phyloP scores from a whole-genome alignment of 805 yeast genomes.

The Gaillardinia entomophila region DNA sequence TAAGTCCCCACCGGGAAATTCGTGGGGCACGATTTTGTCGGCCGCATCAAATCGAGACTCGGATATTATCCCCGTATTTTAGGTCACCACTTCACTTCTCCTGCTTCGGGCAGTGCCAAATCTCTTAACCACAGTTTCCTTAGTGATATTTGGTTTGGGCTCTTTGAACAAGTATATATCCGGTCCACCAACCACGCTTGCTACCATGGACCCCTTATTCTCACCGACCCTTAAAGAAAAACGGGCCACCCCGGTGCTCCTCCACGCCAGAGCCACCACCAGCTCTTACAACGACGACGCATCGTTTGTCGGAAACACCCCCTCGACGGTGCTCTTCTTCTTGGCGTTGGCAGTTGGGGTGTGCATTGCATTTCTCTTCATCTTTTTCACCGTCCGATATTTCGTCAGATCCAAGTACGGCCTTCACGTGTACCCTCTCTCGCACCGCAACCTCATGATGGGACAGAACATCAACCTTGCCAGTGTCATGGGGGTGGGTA shows the following conservation, averaged over 20 bases:
- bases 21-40: too few relatives aligned
- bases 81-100: too few relatives aligned
- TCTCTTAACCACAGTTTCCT: too few relatives aligned
- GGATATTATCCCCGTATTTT: too few relatives aligned
- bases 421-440: slow-evolving; percentile 37
- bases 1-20: too few relatives aligned
- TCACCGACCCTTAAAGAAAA: too few relatives aligned
- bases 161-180: too few relatives aligned
- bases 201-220: too few relatives aligned
- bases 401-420: slow-evolving; percentile 55
- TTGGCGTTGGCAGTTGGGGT: slow-evolving; percentile 60
- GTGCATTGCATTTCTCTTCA: slow-evolving; percentile 47
- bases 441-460: slow-evolving; percentile 19
- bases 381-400: slow-evolving; percentile 58
- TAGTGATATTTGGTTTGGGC: too few relatives aligned
- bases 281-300: neutral
- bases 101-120: too few relatives aligned
- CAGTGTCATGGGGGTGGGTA: slow-evolving; percentile 1
- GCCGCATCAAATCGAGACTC: too few relatives aligned
- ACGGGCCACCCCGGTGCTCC: neutral
- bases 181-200: too few relatives aligned
- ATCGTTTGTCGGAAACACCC: slow-evolving; percentile 42
- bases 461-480: slow-evolving; percentile 1
- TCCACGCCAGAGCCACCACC: neutral
- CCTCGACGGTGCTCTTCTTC: slow-evolving; percentile 60